These are phyloP conservation scores for Yueomyces sp. DNA, from an alignment of 805 yeast species.

Conservation along the genomic window DNA sequence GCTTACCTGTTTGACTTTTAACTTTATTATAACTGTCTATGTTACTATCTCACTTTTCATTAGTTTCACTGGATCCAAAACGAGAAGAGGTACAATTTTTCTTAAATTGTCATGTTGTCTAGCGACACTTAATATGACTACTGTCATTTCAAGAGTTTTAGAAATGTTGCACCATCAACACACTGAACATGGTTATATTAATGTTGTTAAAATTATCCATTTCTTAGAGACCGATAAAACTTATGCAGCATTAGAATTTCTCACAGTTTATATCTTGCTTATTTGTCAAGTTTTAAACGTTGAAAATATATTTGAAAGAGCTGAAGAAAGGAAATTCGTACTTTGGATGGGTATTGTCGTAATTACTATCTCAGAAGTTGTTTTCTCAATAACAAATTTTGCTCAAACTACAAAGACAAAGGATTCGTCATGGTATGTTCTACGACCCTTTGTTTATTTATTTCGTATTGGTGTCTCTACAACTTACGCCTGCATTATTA, in stretches of 20 bases:
- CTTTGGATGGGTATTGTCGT: constrained; percentile 44
- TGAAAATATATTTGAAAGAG: constrained; percentile 54
- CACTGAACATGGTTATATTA: constrained; percentile 21
- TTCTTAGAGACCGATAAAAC: constrained; percentile 31
- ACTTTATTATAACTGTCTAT: constrained; percentile 51
- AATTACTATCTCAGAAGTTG: constrained; percentile 41
- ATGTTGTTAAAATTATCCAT: constrained; percentile 14
- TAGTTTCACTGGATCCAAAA: constrained; percentile 50
- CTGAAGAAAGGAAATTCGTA: constrained; percentile 51
- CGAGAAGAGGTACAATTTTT: constrained; percentile 24
- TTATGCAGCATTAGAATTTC: constrained; percentile 43
- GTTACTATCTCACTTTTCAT: constrained; percentile 52
- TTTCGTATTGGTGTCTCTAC: constrained; percentile 59
- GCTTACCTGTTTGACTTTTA: constrained; percentile 46
- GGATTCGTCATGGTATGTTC: constrained; percentile 17
- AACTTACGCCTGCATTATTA: constrained; percentile 51
- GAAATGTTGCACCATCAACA: constrained; percentile 36
- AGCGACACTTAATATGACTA: constrained; percentile 41
- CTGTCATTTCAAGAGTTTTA: constrained; percentile 36
- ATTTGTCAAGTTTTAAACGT: constrained; percentile 60
- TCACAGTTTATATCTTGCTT: constrained; percentile 44
- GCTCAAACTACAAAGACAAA: constrained; percentile 1
- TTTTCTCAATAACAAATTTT: constrained; percentile 50
- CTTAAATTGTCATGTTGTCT: constrained; percentile 32
- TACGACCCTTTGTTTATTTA: constrained; percentile 64